Conservation (phyloP, 2,329 filamentous ascomycete genomes). For the Penicillium glabrum region DNA sequence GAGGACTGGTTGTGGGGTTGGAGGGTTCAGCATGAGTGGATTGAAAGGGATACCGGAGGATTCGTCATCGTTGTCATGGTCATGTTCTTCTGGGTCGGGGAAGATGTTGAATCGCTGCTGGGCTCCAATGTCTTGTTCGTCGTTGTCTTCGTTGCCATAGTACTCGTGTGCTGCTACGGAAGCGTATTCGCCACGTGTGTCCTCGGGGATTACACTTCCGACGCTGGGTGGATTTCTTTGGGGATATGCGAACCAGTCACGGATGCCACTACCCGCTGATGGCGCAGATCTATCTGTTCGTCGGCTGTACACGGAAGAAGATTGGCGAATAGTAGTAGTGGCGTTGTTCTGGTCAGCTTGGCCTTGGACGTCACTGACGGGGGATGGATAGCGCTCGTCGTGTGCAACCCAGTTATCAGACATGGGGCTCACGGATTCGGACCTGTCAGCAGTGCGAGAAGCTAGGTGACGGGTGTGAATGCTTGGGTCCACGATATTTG, state of each 20-base stretch:
- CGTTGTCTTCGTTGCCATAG: constrained; percentile 33
- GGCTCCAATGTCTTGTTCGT: constrained; percentile 38
- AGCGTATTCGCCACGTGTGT: constrained; percentile 38
- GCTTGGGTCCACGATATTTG: constrained; percentile 33
- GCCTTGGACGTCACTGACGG: constrained; percentile 27
- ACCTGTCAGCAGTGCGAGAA: constrained; percentile 28
- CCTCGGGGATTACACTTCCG: constrained; percentile 32
- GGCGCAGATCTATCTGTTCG: constrained; percentile 24
- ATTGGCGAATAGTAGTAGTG: constrained; percentile 27
- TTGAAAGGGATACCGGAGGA: constrained; percentile 32
- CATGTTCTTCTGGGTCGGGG: constrained; percentile 32
- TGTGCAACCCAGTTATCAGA: constrained; percentile 46
- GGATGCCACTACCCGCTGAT: constrained; percentile 27
- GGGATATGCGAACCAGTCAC: constrained; percentile 36
- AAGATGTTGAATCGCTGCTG: constrained; percentile 35
- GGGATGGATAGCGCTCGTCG: constrained; percentile 27
- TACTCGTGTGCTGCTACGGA: constrained; percentile 36
- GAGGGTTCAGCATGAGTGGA: constrained; percentile 48
- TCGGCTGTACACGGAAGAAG: constrained; percentile 35
- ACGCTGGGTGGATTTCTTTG: constrained; percentile 29
- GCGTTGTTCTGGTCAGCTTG: constrained; percentile 18
- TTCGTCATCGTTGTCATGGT: constrained; percentile 24
- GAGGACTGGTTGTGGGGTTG: constrained; percentile 39
- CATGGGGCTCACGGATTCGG: constrained; percentile 36
- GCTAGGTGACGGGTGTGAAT: constrained; percentile 31